A percentile compares a stretch with the other conserved stretches of the same genome.
Conservation (phyloP, 1,284 basidiomycete genomes). For the Malassezia dermatis region DNA sequence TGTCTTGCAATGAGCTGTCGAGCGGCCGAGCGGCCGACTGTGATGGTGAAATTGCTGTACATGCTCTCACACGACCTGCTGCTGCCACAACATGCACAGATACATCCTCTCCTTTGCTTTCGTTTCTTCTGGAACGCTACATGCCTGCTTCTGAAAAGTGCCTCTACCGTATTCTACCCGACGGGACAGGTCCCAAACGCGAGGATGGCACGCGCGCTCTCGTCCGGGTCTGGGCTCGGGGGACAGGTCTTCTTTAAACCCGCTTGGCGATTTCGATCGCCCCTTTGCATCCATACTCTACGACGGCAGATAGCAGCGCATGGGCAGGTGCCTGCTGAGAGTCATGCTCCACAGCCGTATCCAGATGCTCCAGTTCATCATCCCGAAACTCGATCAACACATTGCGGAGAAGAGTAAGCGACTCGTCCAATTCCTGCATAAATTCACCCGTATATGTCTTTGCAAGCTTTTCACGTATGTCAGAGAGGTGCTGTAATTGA, state of each 20-base stretch:
- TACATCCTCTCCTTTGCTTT: background rate
- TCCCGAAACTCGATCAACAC: conserved; percentile 79
- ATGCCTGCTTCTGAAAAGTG: conserved; percentile 3
- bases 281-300: conserved; percentile 74
- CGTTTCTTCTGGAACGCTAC: conserved; percentile 4
- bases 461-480: conserved; percentile 20
- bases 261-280: conserved; percentile 81
- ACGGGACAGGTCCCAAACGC: conserved; percentile 11
- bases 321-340: conserved; percentile 86
- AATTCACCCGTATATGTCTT: background rate
- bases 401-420: conserved; percentile 57
- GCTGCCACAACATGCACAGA: background rate
- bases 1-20: conserved; percentile 11
- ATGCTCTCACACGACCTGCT: conserved; percentile 3
- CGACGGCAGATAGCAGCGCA: conserved; percentile 70
- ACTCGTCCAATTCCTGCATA: conserved; percentile 1
- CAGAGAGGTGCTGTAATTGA: conserved; percentile 30
- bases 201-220: conserved; percentile 9
- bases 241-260: conserved; percentile 51
- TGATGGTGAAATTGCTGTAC: conserved; percentile 11
- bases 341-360: conserved; percentile 79
- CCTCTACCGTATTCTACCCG: conserved; percentile 10
- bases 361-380: conserved; percentile 86
- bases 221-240: conserved; percentile 13
- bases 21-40: conserved; percentile 18